phyloP scores from a whole-genome alignment of 139 green algal genomes.

The Asterochloris sp. region DNA sequence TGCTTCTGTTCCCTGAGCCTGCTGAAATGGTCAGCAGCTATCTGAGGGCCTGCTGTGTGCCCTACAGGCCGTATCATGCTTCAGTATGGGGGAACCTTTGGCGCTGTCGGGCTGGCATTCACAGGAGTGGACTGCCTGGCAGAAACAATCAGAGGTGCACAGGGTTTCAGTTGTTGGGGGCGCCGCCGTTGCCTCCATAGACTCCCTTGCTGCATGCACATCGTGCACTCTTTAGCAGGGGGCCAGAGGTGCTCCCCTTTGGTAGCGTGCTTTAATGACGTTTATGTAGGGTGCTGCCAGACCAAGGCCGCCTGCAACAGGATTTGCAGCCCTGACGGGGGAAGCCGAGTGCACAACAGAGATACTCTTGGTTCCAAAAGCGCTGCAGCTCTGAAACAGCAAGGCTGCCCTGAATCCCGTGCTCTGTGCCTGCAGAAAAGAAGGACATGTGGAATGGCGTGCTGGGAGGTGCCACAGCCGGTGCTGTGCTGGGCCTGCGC shows the following conservation, averaged over 20 bases:
- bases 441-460: constrained; percentile 47
- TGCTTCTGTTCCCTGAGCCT: neutral
- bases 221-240: neutral
- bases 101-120: constrained; percentile 32
- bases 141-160: constrained; percentile 20
- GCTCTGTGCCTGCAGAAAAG: constrained; percentile 24
- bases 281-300: neutral
- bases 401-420: neutral
- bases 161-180: neutral
- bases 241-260: neutral
- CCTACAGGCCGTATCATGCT: constrained; percentile 40
- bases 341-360: too few relatives aligned
- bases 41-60: neutral
- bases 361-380: too few relatives aligned
- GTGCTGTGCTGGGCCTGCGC: constrained; percentile 37
- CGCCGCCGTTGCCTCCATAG: neutral
- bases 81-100: constrained; percentile 44
- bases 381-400: too few relatives aligned
- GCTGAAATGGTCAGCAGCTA: neutral
- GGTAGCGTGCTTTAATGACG: neutral
- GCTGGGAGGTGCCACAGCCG: constrained; percentile 30
- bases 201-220: constrained; percentile 6
- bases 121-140: constrained; percentile 29
- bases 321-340: too few relatives aligned
- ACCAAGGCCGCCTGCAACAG: neutral